Evolutionary conservation across 1,284 basidiomycete genomes (phyloP), one percentile per base, ranked within the genome.

Genomic region (Fomitopsis palustris): DNA sequence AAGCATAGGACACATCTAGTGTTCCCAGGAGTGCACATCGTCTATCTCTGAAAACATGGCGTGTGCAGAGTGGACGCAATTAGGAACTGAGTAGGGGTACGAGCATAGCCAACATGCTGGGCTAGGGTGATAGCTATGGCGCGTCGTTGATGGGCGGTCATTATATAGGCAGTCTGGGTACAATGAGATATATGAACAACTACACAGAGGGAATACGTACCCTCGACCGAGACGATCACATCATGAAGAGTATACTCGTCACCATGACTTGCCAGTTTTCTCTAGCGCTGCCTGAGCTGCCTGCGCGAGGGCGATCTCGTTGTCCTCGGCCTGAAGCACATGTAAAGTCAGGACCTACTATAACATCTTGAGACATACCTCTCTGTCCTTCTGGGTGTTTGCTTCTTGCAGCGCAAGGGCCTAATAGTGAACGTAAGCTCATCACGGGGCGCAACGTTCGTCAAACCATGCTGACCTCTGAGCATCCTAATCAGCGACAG

Each of bases 271-370:
- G 8, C 61, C 54, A 16, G 57, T 55, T 8, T 47, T 55, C 58
- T 64, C 60, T 21, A 67, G 56, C 5, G 60, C 64, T 4, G 64
- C 62, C 19, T 65, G 64, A 5, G 65, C 65, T 2, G 66, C 66
- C 23, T 67, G 63, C 1, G 66, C 66, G 9, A 67, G 63, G 6
- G 61, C 61, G 17, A 64, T 54, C 60, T 67, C 66, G 31, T 62
- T 65, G 38, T 59, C 39, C 47, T 64, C 64, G 19, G 63, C 62
- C 66, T 67, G 23, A n/a, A 9, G 16, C 7, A 53, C 1, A 0
- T 12, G 23, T n/a, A n/a, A 23, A 23, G n/a, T 7, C 10, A 14
- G 23, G 4, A 9, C 16, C 17, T 39, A 3, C 27, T n/a, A 39
- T 35, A 3, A 31, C 2, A 45, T 12, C 17, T 35, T 19, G 25